phyloP scores from a whole-genome alignment of 2,329 filamentous ascomycete species.

The Aspergillus novoparasiticus region DNA sequence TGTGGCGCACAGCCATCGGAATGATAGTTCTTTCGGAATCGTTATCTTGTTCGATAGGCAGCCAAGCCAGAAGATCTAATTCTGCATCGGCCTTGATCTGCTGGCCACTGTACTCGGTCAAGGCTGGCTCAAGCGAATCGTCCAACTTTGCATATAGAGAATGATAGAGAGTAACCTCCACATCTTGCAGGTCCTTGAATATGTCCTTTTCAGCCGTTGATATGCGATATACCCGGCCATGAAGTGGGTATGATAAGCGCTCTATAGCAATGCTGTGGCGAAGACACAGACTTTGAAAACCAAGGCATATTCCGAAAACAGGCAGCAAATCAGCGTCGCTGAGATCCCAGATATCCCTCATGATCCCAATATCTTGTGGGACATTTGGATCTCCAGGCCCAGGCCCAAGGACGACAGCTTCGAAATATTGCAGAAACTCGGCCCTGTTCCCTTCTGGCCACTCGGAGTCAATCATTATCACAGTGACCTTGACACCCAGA shows the following conservation, averaged over 20 bases:
- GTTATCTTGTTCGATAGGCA: slow-evolving; percentile 45
- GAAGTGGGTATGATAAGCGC: slow-evolving; percentile 70
- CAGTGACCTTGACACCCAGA: slow-evolving; percentile 67
- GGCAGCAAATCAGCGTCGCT: slow-evolving; percentile 64
- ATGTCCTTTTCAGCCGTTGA: slow-evolving; percentile 64
- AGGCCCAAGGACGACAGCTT: slow-evolving; percentile 86
- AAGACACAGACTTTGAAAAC: slow-evolving; percentile 79
- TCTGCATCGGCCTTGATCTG: slow-evolving; percentile 21
- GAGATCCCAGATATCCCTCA: slow-evolving; percentile 73
- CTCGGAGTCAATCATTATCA: slow-evolving; percentile 69
- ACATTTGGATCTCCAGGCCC: slow-evolving; percentile 81
- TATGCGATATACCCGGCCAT: slow-evolving; percentile 76
- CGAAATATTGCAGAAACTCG: slow-evolving; percentile 62
- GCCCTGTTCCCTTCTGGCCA: slow-evolving; percentile 48
- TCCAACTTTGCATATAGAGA: slow-evolving; percentile 55
- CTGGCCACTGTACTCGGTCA: background rate
- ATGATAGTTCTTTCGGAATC: slow-evolving; percentile 43
- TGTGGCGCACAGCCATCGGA: slow-evolving; percentile 77
- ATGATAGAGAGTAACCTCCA: slow-evolving; percentile 79
- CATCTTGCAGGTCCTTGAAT: slow-evolving; percentile 62
- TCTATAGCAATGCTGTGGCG: slow-evolving; percentile 68
- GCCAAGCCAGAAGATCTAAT: slow-evolving; percentile 64
- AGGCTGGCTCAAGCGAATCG: slow-evolving; percentile 25
- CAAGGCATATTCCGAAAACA: slow-evolving; percentile 84
- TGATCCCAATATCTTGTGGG: slow-evolving; percentile 77